A percentile compares a stretch with the other conserved stretches of the same genome.
These are phyloP conservation scores for Cryptococcus sp. DNA, from an alignment of 1,284 basidiomycete species.

Conservation along the genomic window DNA sequence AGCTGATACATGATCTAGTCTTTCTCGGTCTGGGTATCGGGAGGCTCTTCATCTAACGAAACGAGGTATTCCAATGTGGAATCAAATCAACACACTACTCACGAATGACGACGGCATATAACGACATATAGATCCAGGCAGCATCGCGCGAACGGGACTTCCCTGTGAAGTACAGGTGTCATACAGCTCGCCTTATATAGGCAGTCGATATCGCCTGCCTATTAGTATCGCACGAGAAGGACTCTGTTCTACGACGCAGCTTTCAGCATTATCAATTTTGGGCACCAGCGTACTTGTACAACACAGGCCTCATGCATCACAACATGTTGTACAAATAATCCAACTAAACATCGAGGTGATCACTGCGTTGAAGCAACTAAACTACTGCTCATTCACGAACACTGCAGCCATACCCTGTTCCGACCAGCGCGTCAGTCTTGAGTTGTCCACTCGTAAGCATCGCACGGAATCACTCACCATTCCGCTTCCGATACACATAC, in stretches of 20 bases:
- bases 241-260: background rate
- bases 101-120: background rate
- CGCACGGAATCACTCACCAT: slow-evolving; percentile 69
- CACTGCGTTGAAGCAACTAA: slow-evolving; percentile 12
- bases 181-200: too few relatives aligned
- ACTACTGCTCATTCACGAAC: slow-evolving; percentile 52
- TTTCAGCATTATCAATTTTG: background rate
- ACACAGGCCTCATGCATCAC: background rate
- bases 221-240: too few relatives aligned
- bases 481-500: slow-evolving; percentile 93
- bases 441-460: background rate
- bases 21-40: slow-evolving; percentile 24
- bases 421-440: slow-evolving; percentile 1
- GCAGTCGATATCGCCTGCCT: too few relatives aligned
- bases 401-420: slow-evolving; percentile 56
- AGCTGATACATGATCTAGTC: slow-evolving; percentile 8
- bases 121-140: background rate
- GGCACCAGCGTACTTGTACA: too few relatives aligned
- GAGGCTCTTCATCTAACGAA: slow-evolving; percentile 14
- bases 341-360: too few relatives aligned
- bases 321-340: background rate
- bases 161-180: too few relatives aligned
- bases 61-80: background rate
- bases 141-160: background rate
- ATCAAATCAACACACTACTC: background rate